These are phyloP conservation scores for Kwoniella botswanensis DNA, from an alignment of 768 basidiomycete genomes.

Conservation along the genomic window DNA sequence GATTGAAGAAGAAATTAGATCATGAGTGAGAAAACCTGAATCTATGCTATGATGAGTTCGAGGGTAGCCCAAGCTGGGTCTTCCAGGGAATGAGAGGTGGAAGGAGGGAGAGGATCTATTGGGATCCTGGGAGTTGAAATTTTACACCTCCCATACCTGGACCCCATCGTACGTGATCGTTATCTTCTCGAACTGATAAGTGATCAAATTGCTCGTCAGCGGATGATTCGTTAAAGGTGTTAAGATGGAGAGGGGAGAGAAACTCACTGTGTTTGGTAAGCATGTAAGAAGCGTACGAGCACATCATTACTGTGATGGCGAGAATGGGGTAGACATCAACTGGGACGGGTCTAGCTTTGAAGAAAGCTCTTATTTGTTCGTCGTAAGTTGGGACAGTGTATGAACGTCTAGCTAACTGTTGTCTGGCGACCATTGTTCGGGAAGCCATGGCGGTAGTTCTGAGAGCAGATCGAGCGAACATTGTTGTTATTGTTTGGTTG, in stretches of 20 bases:
- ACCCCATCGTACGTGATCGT: slow-evolving; percentile 30
- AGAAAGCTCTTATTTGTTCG: slow-evolving; percentile 23
- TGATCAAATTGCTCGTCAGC: slow-evolving; percentile 1
- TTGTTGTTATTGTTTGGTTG: slow-evolving; percentile 16
- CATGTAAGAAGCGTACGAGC: slow-evolving; percentile 31
- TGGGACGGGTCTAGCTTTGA: slow-evolving; percentile 29
- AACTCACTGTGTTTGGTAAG: slow-evolving; percentile 26
- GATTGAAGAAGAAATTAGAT: slow-evolving; percentile 7
- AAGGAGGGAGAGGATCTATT: slow-evolving; percentile 7
- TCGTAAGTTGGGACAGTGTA: slow-evolving; percentile 17
- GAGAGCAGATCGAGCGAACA: slow-evolving; percentile 26
- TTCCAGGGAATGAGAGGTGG: background rate
- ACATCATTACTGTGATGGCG: slow-evolving; percentile 34
- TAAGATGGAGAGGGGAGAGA: background rate
- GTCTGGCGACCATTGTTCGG: slow-evolving; percentile 11
- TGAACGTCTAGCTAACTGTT: slow-evolving; percentile 16
- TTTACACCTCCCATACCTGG: slow-evolving; percentile 25
- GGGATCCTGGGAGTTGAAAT: slow-evolving; percentile 23
- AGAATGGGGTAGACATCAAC: slow-evolving; percentile 37
- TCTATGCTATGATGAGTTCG: slow-evolving; percentile 20
- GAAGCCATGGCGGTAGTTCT: slow-evolving; percentile 17
- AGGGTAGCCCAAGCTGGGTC: slow-evolving; percentile 2
- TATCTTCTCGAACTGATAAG: slow-evolving; percentile 19
- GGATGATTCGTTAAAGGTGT: background rate
- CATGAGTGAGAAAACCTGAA: slow-evolving; percentile 7